A percentile compares a stretch with the other conserved stretches of the same genome.
These are phyloP conservation scores for Solanum ossicruentum DNA, from an alignment of 257 asterid genomes.

Conservation along the genomic window DNA sequence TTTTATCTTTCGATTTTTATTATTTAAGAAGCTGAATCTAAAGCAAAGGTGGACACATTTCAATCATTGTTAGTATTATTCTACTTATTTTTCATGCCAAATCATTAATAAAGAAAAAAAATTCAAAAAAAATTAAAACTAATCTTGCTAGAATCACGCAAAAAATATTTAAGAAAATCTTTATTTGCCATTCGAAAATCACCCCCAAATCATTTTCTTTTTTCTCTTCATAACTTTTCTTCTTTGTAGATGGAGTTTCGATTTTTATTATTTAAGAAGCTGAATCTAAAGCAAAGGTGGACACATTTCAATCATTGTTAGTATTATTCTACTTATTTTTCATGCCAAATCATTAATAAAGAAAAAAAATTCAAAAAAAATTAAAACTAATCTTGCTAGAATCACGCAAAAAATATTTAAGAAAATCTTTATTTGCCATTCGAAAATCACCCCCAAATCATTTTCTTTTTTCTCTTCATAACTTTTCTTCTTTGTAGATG, in stretches of 20 bases:
- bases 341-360: neutral
- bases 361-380: neutral
- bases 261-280: too few species aligned
- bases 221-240: neutral
- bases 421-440: neutral
- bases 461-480: neutral
- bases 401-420: neutral
- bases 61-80: neutral
- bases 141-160: neutral
- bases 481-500: neutral
- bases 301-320: too few species aligned
- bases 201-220: neutral
- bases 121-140: neutral
- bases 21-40: too few species aligned
- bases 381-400: neutral
- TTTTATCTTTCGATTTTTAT: too few species aligned
- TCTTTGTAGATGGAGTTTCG: neutral
- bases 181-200: neutral
- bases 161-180: too few species aligned
- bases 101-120: neutral
- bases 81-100: neutral
- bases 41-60: too few species aligned
- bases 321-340: neutral
- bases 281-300: too few species aligned
- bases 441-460: neutral